Conservation (phyloP, 208 protist genomes). For the Herpetomonas samuelpessoai region DNA sequence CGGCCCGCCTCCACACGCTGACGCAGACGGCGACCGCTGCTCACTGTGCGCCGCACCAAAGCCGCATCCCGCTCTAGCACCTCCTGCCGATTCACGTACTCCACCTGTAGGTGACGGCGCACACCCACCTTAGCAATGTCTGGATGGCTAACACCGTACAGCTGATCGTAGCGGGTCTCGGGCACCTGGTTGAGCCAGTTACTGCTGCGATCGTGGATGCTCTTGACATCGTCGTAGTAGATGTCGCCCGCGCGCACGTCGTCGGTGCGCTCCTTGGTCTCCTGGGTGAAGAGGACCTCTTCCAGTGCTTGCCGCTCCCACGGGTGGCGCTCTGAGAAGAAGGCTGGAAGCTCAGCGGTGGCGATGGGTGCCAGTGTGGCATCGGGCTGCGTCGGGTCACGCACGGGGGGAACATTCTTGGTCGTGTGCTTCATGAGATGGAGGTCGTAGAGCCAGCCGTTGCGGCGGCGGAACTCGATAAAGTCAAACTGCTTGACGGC, state of each 20-base stretch:
- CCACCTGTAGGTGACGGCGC: slow-evolving; percentile 71
- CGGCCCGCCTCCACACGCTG: slow-evolving; percentile 62
- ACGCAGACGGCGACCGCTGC: slow-evolving; percentile 67
- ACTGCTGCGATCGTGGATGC: slow-evolving; percentile 71
- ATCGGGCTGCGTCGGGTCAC: slow-evolving; percentile 64
- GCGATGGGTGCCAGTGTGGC: slow-evolving; percentile 43
- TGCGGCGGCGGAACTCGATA: slow-evolving; percentile 83
- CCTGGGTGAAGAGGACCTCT: slow-evolving; percentile 48
- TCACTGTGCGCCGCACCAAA: slow-evolving; percentile 65
- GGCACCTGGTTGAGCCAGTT: slow-evolving; percentile 89
- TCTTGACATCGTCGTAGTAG: slow-evolving; percentile 64
- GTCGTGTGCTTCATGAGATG: slow-evolving; percentile 76
- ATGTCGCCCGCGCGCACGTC: slow-evolving; percentile 84
- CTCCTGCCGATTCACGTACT: slow-evolving; percentile 81
- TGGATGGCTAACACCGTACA: slow-evolving; percentile 82
- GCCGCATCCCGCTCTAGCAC: slow-evolving; percentile 77
- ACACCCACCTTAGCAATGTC: slow-evolving; percentile 87
- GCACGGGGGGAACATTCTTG: slow-evolving; percentile 51
- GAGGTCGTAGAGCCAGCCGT: slow-evolving; percentile 90
- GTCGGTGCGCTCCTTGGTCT: slow-evolving; percentile 52
- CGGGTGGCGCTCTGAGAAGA: slow-evolving; percentile 69
- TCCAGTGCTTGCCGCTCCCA: slow-evolving; percentile 78
- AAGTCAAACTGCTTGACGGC: slow-evolving; percentile 91
- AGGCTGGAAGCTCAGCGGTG: slow-evolving; percentile 66
- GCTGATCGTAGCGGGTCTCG: slow-evolving; percentile 87